Percentiles rank a stretch among this genome's conserved stretches.
phyloP scores from a whole-genome alignment of 2,329 filamentous ascomycete species.

The Fusarium pseudonygamai region DNA sequence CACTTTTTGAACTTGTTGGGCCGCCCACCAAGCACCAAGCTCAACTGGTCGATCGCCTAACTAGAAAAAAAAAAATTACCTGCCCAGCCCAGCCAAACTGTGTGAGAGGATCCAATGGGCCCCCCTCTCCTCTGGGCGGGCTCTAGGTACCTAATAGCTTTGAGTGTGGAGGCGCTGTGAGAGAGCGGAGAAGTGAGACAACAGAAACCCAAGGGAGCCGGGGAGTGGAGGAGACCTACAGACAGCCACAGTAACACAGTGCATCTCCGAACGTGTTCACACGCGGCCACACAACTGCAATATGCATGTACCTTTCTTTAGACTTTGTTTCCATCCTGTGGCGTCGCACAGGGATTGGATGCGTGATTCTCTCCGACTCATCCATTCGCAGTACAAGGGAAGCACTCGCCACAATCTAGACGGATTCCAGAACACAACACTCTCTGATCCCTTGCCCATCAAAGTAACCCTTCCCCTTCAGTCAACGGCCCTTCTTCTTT shows the following conservation, averaged over 20 bases:
- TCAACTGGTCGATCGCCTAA: slow-evolving; percentile 43
- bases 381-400: slow-evolving; percentile 28
- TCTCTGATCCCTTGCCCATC: slow-evolving; percentile 18
- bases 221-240: slow-evolving; percentile 2
- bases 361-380: slow-evolving; percentile 27
- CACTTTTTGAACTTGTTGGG: slow-evolving; percentile 45
- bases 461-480: slow-evolving; percentile 12
- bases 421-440: slow-evolving; percentile 36
- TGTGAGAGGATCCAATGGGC: slow-evolving; percentile 32
- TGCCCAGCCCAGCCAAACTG: slow-evolving; percentile 24
- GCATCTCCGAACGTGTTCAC: not conserved
- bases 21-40: slow-evolving; percentile 41
- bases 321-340: slow-evolving; percentile 11
- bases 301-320: slow-evolving; percentile 1
- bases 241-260: slow-evolving; percentile 33
- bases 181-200: slow-evolving; percentile 40
- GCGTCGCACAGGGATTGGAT: slow-evolving; percentile 9
- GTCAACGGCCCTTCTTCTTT: slow-evolving; percentile 14
- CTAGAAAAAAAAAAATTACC: slow-evolving; percentile 21
- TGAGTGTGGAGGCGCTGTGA: slow-evolving; percentile 37
- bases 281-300: not conserved
- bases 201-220: slow-evolving; percentile 26
- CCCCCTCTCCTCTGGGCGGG: not conserved
- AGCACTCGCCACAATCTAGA: slow-evolving; percentile 37
- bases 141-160: slow-evolving; percentile 15